phyloP scores from a whole-genome alignment of 257 asterid species.

The Echites panduratus region DNA sequence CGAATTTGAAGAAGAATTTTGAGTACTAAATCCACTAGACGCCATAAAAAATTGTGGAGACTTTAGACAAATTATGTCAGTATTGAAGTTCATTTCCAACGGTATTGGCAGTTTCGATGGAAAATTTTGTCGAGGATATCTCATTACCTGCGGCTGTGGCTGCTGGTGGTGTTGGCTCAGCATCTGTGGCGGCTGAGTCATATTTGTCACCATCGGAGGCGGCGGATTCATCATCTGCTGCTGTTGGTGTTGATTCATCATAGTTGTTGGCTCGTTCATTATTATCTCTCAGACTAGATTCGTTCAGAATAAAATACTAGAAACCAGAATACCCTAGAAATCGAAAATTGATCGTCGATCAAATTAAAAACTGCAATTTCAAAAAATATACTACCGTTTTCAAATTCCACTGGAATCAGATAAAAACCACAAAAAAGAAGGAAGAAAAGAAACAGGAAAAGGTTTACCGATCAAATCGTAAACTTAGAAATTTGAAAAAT shows the following conservation, averaged over 20 bases:
- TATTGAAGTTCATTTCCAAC: background rate
- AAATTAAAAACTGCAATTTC: background rate
- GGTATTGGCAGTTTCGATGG: background rate
- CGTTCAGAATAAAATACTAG: background rate
- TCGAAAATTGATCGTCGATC: background rate
- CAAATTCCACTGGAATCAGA: background rate
- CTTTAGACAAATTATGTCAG: background rate
- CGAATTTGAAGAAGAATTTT: background rate
- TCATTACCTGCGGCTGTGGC: conserved; percentile 25
- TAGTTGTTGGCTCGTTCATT: conserved; percentile 54
- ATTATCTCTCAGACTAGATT: background rate
- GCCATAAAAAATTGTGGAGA: background rate
- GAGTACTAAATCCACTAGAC: conserved; percentile 1
- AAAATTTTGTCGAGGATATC: background rate
- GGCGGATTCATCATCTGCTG: conserved; percentile 36
- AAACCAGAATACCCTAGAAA: background rate
- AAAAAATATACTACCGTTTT: background rate
- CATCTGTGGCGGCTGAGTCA: conserved; percentile 18
- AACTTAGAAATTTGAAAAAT: background rate
- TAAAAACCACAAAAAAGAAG: background rate
- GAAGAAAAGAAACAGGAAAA: no score
- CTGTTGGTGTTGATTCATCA: conserved; percentile 54
- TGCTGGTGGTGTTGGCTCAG: conserved; percentile 20
- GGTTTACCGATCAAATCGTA: background rate
- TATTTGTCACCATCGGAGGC: conserved; percentile 16